phyloP scores from a whole-genome alignment of 345 rosid genomes.

The Luvunga scandens region DNA sequence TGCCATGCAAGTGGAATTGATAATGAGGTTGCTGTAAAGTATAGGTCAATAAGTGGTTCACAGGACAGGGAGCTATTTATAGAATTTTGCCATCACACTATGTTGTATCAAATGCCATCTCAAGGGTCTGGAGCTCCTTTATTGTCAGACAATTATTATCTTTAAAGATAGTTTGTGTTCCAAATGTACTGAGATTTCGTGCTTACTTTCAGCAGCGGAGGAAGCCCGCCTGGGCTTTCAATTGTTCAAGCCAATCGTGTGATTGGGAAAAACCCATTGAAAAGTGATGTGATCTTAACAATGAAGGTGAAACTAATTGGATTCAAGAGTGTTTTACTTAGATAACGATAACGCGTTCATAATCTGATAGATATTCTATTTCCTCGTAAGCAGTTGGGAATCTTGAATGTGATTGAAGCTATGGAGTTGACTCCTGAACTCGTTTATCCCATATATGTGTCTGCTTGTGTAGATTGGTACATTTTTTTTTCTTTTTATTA shows the following conservation, averaged over 20 bases:
- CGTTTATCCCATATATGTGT: slow-evolving; percentile 73
- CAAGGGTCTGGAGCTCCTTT: slow-evolving; percentile 58
- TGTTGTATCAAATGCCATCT: slow-evolving; percentile 68
- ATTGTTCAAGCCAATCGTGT: slow-evolving; percentile 67
- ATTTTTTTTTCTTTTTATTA: slow-evolving; percentile 7
- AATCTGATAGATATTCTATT: slow-evolving; percentile 4
- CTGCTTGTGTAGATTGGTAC: slow-evolving; percentile 80
- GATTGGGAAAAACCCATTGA: slow-evolving; percentile 67
- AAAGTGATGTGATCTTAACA: slow-evolving; percentile 58
- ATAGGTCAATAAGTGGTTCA: slow-evolving; percentile 44
- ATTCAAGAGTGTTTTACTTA: slow-evolving; percentile 11
- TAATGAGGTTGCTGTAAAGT: slow-evolving; percentile 66
- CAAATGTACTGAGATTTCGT: slow-evolving; percentile 21
- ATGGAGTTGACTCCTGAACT: slow-evolving; percentile 73
- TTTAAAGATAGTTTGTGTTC: slow-evolving; percentile 7
- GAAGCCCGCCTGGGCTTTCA: slow-evolving; percentile 86
- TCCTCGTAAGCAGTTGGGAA: slow-evolving; percentile 59
- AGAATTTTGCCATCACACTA: slow-evolving; percentile 76
- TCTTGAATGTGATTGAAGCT: slow-evolving; percentile 80
- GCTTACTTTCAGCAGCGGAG: slow-evolving; percentile 57
- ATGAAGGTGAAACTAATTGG: slow-evolving; percentile 59
- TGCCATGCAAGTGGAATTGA: slow-evolving; percentile 68
- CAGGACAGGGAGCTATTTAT: slow-evolving; percentile 66
- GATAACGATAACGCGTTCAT: neutral
- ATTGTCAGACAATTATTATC: neutral